Conservation (phyloP, 129 eudicot species). For the Calendula officinalis region DNA sequence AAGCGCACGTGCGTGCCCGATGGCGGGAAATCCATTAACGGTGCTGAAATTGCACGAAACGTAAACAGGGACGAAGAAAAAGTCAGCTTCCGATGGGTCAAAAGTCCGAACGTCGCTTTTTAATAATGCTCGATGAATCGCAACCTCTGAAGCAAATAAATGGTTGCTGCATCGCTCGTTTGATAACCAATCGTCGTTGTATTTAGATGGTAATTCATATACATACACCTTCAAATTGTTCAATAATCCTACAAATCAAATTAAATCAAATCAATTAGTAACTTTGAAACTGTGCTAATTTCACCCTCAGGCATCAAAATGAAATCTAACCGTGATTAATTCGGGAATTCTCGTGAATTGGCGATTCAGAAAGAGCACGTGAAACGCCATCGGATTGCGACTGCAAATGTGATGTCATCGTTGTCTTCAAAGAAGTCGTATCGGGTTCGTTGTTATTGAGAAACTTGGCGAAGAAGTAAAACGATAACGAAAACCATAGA, state of each 20-base stretch:
- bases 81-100: conserved; percentile 76
- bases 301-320: not conserved
- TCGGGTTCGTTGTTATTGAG: conserved; percentile 44
- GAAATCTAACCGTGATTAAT: conserved; percentile 18
- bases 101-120: conserved; percentile 52
- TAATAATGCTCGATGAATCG: conserved; percentile 64
- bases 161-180: conserved; percentile 67
- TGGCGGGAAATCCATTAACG: conserved; percentile 86
- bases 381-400: conserved; percentile 31
- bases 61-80: conserved; percentile 91
- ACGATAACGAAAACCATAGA: conserved; percentile 64
- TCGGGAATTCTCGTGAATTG: conserved; percentile 8
- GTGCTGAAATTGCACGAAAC: conserved; percentile 95
- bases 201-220: conserved; percentile 70
- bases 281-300: not conserved
- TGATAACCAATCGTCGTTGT: conserved; percentile 61
- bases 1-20: conserved; percentile 75
- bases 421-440: conserved; percentile 19
- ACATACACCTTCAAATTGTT: conserved; percentile 61
- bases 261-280: not conserved
- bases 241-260: conserved; percentile 31
- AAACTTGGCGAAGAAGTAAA: conserved; percentile 53
- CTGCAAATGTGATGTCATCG: conserved; percentile 32
- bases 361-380: conserved; percentile 59
- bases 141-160: conserved; percentile 86